phyloP scores from a whole-genome alignment of 306 rosid genomes.

The Sechiopsis laciniata region DNA sequence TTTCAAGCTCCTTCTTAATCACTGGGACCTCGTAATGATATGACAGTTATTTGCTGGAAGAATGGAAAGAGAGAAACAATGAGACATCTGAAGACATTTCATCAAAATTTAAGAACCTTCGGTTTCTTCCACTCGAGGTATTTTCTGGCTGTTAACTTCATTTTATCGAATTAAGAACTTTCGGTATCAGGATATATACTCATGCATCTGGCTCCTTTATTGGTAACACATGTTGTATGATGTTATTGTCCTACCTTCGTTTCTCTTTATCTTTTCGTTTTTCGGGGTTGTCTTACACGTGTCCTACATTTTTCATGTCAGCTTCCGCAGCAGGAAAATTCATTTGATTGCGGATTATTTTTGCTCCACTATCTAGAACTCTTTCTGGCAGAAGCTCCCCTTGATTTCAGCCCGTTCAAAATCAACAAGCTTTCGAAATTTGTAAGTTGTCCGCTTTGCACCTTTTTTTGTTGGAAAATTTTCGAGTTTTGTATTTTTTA shows the following conservation, averaged over 20 bases:
- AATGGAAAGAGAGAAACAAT: constrained; percentile 82
- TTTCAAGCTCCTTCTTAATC: background rate
- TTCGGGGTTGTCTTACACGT: background rate
- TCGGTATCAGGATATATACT: background rate
- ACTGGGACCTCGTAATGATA: background rate
- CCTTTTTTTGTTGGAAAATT: background rate
- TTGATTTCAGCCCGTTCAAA: constrained; percentile 63
- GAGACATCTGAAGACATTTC: constrained; percentile 54
- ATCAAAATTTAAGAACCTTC: constrained; percentile 56
- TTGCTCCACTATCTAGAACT: constrained; percentile 91
- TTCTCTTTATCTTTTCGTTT: constrained; percentile 4
- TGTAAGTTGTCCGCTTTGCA: constrained; percentile 50
- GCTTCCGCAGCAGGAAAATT: constrained; percentile 95
- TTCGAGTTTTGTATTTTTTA: background rate
- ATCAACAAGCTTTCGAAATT: constrained; percentile 61
- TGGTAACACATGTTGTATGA: background rate
- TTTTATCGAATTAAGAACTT: background rate
- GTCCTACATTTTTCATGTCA: constrained; percentile 35
- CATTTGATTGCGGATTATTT: constrained; percentile 86
- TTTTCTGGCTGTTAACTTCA: constrained; percentile 13
- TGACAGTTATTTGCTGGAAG: constrained; percentile 77
- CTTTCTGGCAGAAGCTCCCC: constrained; percentile 74
- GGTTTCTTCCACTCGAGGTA: constrained; percentile 83
- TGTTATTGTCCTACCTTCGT: constrained; percentile 7
- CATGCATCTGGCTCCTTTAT: background rate